Base-by-base conservation (phyloP, 2,329 filamentous ascomycete species). In the Pseudogymnoascus sp. region DNA sequence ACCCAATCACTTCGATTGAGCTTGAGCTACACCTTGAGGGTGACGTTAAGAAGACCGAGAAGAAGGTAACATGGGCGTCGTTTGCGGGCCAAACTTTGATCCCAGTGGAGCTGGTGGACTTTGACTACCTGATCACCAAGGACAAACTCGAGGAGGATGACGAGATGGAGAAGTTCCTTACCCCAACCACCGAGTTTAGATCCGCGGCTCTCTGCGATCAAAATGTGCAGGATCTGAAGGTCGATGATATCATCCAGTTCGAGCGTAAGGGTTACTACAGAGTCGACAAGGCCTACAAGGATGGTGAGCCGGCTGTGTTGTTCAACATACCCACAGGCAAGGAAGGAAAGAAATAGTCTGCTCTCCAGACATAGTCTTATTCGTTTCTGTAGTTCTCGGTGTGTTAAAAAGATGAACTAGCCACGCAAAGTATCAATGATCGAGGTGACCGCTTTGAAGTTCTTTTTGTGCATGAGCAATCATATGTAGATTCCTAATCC, bases 11-110 rank as follows among this genome's bases (percentile, higher is more conserved):
- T 11, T 79, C 77, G 36, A 80, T 96, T 38, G 88, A 89, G 62
- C 80, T 94, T 60, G 90, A 96, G 76, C 84, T 97, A n/a, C 88
- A 97, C 75, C 84, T 97, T 58, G 85, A 89, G 69, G 92, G 93
- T 61, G 93, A 97, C 73, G 90, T 97, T 74, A 96, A 96, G 81
- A 88, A 90, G 71, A 97, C 93, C 0, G 86, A 91, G 71, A 97
- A 97, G 85, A 97, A 97, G 81, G 85, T 97, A 37, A 97, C 92
- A 1, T 97, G 93, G 93, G 79, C 97, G 57, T 87, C 90, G 1
- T 83, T 82, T 0, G 84, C 90, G 67, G 84, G 83, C 47, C 89
- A 93, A 76, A 83, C 88, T 62, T 82, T 96, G 0, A 81, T 96
- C 12, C 86, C 87, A 6, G 86, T 94, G 20, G 90, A 96, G 75